Evolutionary conservation across 192 early-diverging fungal genomes (phyloP).

Genomic region (Dissophora ornata): DNA sequence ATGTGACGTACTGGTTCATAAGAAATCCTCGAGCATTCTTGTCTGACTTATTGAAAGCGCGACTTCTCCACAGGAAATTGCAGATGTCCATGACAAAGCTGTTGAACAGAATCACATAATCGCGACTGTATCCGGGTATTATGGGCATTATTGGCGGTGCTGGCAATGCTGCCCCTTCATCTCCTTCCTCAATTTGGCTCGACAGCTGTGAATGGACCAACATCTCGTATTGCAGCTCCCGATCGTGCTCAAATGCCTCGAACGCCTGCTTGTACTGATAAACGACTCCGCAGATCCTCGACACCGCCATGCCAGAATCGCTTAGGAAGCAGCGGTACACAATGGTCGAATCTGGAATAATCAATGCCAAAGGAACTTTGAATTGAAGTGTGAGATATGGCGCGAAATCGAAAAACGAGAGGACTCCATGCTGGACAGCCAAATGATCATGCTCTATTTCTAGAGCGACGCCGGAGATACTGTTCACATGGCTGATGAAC

Average conservation of each 20-base stretch:
- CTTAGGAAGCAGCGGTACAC: constrained; percentile 61
- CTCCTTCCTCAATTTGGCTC: not conserved
- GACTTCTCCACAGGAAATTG: constrained; percentile 60
- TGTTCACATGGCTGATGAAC: constrained; percentile 60
- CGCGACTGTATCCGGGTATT: constrained; percentile 44
- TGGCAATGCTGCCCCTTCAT: not conserved
- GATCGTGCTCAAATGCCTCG: constrained; percentile 51
- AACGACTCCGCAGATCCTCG: constrained; percentile 62
- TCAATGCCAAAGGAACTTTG: constrained; percentile 49
- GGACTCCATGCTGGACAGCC: constrained; percentile 57
- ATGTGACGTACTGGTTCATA: constrained; percentile 53
- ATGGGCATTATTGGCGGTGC: constrained; percentile 2
- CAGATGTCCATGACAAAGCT: constrained; percentile 66
- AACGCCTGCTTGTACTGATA: constrained; percentile 57
- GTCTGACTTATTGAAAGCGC: constrained; percentile 54
- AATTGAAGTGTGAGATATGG: constrained; percentile 24
- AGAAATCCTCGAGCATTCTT: constrained; percentile 54
- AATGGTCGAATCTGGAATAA: constrained; percentile 56
- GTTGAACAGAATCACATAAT: constrained; percentile 63
- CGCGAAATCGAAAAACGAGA: constrained; percentile 62
- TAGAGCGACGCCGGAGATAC: constrained; percentile 38
- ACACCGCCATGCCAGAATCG: constrained; percentile 56
- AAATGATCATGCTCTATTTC: constrained; percentile 58
- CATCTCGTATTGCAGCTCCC: constrained; percentile 34
- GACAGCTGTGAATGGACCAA: constrained; percentile 29